Conservation (phyloP, 2,329 filamentous ascomycete genomes). For the Ampelomyces quisqualis region DNA sequence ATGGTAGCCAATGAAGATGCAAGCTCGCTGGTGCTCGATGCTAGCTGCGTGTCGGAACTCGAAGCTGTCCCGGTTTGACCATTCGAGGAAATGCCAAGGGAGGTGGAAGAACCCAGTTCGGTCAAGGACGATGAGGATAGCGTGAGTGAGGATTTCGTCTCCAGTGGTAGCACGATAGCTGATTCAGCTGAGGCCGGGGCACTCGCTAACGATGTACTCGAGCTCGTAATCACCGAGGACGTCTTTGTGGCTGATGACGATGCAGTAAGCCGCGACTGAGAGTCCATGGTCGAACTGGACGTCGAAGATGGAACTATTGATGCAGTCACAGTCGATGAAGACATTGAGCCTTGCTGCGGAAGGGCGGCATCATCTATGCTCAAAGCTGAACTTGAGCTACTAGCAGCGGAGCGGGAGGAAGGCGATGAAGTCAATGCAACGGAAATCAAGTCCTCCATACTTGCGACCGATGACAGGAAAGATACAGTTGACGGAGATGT, state of each 20-base stretch:
- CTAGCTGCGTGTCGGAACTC: neutral
- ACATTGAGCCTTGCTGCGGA: neutral
- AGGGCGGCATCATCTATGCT: neutral
- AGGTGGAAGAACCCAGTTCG: neutral
- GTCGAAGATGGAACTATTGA: neutral
- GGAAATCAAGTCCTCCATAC: too few species aligned
- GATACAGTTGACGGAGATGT: too few species aligned
- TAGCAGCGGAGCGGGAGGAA: too few species aligned
- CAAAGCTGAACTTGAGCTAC: neutral
- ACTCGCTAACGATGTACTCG: too few species aligned
- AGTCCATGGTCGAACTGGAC: neutral
- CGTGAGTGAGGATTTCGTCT: neutral
- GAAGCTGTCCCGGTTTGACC: too few species aligned
- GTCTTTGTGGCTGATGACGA: neutral
- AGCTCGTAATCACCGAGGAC: too few species aligned
- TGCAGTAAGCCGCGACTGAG: neutral
- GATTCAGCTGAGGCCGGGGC: neutral
- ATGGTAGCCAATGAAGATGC: neutral
- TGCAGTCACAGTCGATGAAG: neutral
- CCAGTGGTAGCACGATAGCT: neutral
- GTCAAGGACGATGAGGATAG: neutral
- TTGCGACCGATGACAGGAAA: too few species aligned
- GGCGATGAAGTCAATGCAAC: too few species aligned
- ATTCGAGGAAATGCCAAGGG: neutral
- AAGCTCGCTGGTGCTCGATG: neutral